phyloP scores from a whole-genome alignment of 176 grass and related monocot genomes.

The Triticum aestivum region DNA sequence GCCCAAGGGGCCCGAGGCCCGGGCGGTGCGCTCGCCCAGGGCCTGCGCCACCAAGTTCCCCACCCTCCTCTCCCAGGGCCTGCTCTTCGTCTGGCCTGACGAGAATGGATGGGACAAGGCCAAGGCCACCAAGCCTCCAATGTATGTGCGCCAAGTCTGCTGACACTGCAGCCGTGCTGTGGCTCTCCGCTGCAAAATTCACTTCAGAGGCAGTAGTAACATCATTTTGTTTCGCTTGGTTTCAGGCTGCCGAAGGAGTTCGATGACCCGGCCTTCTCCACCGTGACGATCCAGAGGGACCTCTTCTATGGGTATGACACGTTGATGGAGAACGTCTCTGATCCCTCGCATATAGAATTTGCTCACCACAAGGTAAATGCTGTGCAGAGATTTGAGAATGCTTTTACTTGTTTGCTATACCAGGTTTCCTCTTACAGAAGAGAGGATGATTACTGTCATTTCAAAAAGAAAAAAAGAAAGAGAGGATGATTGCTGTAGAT shows the following conservation, averaged over 20 bases:
- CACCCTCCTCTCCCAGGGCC: constrained; percentile 76
- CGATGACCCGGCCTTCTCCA: constrained; percentile 79
- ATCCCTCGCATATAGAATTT: constrained; percentile 97
- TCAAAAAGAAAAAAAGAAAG: too few species aligned
- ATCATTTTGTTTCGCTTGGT: neutral
- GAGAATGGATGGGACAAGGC: constrained; percentile 91
- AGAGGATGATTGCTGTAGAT: too few species aligned
- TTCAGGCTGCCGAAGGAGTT: constrained; percentile 89
- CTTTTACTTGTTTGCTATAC: neutral
- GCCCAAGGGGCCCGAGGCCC: constrained; percentile 59
- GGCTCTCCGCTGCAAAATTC: neutral
- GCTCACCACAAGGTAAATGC: constrained; percentile 88
- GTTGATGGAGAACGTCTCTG: constrained; percentile 96
- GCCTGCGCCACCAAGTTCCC: constrained; percentile 82
- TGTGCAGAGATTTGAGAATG: neutral
- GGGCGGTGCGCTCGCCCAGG: constrained; percentile 53
- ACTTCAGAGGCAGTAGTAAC: neutral
- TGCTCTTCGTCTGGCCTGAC: constrained; percentile 96
- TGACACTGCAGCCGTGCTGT: too few species aligned
- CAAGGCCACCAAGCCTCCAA: constrained; percentile 70
- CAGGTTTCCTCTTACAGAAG: too few species aligned
- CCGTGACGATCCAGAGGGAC: constrained; percentile 93
- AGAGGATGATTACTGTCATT: too few species aligned
- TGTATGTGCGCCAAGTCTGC: constrained; percentile 29
- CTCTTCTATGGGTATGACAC: constrained; percentile 95